These are phyloP conservation scores for Lachancea dasiensis DNA, from an alignment of 805 yeast genomes.

Conservation along the genomic window DNA sequence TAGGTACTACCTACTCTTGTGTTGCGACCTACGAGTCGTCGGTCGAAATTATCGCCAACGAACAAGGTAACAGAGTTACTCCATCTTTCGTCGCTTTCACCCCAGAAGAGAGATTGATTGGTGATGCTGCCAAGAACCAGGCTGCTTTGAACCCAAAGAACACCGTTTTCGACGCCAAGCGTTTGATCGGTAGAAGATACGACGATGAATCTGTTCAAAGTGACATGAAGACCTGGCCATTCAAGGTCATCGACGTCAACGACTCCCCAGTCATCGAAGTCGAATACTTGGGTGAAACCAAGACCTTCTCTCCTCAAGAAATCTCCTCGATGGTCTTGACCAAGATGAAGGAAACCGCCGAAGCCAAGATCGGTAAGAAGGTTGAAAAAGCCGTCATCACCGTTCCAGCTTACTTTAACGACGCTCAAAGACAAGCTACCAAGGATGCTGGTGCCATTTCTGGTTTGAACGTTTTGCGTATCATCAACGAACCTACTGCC, in stretches of 20 bases:
- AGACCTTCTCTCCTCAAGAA: conserved; percentile 69
- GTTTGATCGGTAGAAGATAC: conserved; percentile 77
- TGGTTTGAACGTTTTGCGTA: conserved; percentile 71
- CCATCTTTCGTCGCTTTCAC: conserved; percentile 80
- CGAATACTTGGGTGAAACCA: conserved; percentile 62
- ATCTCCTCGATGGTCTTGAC: conserved; percentile 71
- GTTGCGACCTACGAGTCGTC: conserved; percentile 73
- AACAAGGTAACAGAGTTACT: conserved; percentile 81
- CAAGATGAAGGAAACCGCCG: conserved; percentile 80
- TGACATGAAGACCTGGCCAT: conserved; percentile 90
- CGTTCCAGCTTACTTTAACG: conserved; percentile 77
- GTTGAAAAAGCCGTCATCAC: conserved; percentile 74
- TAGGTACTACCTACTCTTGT: conserved; percentile 82
- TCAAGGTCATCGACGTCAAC: conserved; percentile 58
- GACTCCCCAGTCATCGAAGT: conserved; percentile 68
- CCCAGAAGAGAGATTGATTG: conserved; percentile 69
- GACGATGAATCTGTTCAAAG: conserved; percentile 72
- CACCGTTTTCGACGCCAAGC: conserved; percentile 79
- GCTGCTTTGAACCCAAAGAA: conserved; percentile 73
- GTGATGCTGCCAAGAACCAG: conserved; percentile 81
- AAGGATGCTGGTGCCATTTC: conserved; percentile 79
- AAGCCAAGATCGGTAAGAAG: conserved; percentile 64
- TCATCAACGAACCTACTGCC: conserved; percentile 83
- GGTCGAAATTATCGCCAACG: conserved; percentile 76
- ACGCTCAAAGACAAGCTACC: conserved; percentile 77